Conservation (phyloP, 2,329 filamentous ascomycete genomes). For the Phyllachora maydis region DNA sequence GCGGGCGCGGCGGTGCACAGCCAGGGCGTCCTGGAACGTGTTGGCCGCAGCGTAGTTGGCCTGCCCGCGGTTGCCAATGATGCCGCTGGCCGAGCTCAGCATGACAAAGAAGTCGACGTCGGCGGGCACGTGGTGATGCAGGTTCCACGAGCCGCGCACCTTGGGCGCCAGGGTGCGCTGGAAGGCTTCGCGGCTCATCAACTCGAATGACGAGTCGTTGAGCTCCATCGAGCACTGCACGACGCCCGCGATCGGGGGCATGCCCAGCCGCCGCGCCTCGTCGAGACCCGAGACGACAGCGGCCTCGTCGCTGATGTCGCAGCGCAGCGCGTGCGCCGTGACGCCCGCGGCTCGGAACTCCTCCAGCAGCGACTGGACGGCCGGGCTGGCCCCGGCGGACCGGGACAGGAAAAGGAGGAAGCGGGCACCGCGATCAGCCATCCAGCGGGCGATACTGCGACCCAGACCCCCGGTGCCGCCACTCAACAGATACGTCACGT, state of each 20-base stretch:
- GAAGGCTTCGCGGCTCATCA: constrained; percentile 12
- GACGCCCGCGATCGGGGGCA: neutral
- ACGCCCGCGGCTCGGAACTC: constrained; percentile 8
- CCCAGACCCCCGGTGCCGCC: constrained; percentile 18
- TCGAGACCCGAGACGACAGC: constrained; percentile 5
- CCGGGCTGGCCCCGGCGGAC: constrained; percentile 5
- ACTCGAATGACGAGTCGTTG: constrained; percentile 3
- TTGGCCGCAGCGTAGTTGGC: constrained; percentile 14
- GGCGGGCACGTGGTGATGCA: constrained; percentile 11
- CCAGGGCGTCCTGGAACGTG: constrained; percentile 12
- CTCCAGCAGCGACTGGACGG: constrained; percentile 4
- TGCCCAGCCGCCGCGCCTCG: too few relatives aligned
- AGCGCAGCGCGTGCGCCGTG: constrained; percentile 3
- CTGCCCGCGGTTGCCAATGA: constrained; percentile 12
- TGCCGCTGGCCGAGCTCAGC: constrained; percentile 10
- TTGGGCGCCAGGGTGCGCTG: constrained; percentile 17
- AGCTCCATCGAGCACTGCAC: constrained; percentile 2
- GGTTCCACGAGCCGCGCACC: constrained; percentile 15
- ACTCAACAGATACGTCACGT: constrained; percentile 13
- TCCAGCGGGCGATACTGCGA: constrained; percentile 11
- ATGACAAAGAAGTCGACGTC: constrained; percentile 15
- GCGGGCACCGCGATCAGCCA: constrained; percentile 16
- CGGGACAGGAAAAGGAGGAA: constrained; percentile 17
- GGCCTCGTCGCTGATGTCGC: constrained; percentile 4
- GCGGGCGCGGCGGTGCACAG: constrained; percentile 7